Evolutionary conservation across 129 eudicot genomes (phyloP).

Genomic region (Scalesia atractyloides): DNA sequence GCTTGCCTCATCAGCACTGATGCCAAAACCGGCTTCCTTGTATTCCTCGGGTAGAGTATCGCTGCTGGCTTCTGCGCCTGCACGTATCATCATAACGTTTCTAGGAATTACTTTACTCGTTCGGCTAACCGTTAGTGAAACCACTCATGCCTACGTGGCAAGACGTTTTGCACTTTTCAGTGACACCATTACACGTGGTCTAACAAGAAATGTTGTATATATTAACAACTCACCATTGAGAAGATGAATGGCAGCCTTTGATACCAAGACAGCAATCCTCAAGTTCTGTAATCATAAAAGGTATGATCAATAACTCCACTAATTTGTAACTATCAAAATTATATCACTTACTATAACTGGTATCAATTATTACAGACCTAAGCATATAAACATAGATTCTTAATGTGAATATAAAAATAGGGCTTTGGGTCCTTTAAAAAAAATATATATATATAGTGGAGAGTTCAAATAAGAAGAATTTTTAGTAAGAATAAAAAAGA

Average conservation of each 20-base stretch:
- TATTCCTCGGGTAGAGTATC: slow-evolving; percentile 68
- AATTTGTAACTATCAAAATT: not conserved
- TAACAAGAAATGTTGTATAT: too few species aligned
- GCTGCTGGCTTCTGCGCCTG: slow-evolving; percentile 66
- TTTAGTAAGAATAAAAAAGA: too few species aligned
- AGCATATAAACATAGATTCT: not conserved
- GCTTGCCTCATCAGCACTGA: slow-evolving; percentile 77
- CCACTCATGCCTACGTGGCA: slow-evolving; percentile 3
- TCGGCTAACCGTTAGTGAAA: not conserved
- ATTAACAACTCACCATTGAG: slow-evolving; percentile 75
- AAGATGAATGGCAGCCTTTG: slow-evolving; percentile 91
- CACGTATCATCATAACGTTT: not conserved
- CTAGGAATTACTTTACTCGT: not conserved
- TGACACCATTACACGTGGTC: too few species aligned
- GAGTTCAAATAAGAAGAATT: too few species aligned
- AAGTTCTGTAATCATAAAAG: slow-evolving; percentile 54
- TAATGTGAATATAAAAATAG: too few species aligned
- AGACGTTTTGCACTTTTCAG: not conserved
- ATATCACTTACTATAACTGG: not conserved
- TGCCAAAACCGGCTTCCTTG: slow-evolving; percentile 74
- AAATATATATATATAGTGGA: too few species aligned
- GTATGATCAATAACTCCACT: not conserved
- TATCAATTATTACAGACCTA: not conserved
- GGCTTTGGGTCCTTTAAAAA: too few species aligned
- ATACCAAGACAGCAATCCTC: slow-evolving; percentile 88